phyloP scores from a whole-genome alignment of 1,284 basidiomycete species.

The Ustilago nuda region DNA sequence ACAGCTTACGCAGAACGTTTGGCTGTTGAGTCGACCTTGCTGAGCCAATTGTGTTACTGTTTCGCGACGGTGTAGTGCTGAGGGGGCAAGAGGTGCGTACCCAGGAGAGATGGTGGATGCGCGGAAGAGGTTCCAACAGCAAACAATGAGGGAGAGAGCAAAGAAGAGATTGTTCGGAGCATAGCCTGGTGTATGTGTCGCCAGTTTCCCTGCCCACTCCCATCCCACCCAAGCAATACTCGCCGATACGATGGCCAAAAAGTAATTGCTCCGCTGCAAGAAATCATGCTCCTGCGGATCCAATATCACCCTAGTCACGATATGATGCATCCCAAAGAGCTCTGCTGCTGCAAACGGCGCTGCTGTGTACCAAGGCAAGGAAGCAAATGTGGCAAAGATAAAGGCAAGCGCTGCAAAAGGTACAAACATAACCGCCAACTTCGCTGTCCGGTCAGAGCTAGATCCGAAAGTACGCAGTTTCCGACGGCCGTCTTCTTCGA shows the following conservation, averaged over 20 bases:
- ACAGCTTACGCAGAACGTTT: constrained; percentile 94
- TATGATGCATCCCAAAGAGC: constrained; percentile 92
- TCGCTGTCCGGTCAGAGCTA: constrained; percentile 83
- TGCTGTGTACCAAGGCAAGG: constrained; percentile 89
- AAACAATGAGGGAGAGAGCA: constrained; percentile 78
- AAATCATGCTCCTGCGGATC: constrained; percentile 52
- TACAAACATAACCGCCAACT: constrained; percentile 81
- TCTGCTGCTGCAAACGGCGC: constrained; percentile 83
- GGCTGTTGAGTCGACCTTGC: constrained; percentile 87
- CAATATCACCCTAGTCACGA: constrained; percentile 67
- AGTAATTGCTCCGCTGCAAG: constrained; percentile 78
- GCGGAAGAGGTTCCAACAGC: constrained; percentile 89
- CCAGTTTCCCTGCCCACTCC: constrained; percentile 78
- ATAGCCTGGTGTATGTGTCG: constrained; percentile 70
- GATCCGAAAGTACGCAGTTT: constrained; percentile 67
- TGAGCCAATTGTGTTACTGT: constrained; percentile 75
- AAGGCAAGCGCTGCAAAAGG: constrained; percentile 83
- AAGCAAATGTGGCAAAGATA: constrained; percentile 83
- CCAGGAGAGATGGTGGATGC: constrained; percentile 90
- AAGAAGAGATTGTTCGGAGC: constrained; percentile 81
- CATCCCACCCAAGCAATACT: constrained; percentile 89
- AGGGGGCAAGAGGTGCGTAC: constrained; percentile 79
- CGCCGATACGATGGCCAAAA: constrained; percentile 86
- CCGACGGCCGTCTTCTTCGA: constrained; percentile 73
- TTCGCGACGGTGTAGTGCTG: constrained; percentile 49